Conservation (phyloP, 192 early-diverging fungal species). For the Backusella macrospora region DNA sequence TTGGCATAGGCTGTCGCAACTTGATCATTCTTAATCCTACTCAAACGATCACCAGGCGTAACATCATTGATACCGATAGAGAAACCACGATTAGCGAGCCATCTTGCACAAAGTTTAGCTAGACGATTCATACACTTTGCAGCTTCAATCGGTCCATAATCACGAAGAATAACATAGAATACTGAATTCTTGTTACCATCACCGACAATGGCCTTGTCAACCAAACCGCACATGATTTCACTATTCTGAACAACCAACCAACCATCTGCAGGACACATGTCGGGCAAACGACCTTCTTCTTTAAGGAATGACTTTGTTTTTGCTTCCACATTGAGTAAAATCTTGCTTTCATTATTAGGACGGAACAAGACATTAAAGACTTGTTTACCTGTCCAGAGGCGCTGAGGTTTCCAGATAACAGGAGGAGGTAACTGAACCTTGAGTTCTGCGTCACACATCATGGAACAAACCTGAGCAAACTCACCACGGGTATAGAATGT, state of each 20-base stretch:
- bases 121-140: conserved; percentile 94
- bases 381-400: conserved; percentile 98
- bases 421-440: conserved; percentile 95
- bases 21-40: conserved; percentile 75
- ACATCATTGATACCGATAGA: conserved; percentile 99
- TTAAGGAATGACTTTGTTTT: conserved; percentile 78
- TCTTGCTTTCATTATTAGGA: conserved; percentile 71
- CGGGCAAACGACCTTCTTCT: conserved; percentile 56
- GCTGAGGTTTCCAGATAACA: conserved; percentile 84
- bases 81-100: conserved; percentile 85
- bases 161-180: conserved; percentile 91
- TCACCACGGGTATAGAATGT: conserved; percentile 92
- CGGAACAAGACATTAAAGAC: conserved; percentile 87
- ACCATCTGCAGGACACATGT: conserved; percentile 90
- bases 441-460: conserved; percentile 83
- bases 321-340: conserved; percentile 88
- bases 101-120: conserved; percentile 62
- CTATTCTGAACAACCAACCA: conserved; percentile 91
- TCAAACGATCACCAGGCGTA: conserved; percentile 78
- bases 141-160: conserved; percentile 85
- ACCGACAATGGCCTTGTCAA: conserved; percentile 96
- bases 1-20: conserved; percentile 81
- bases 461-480: conserved; percentile 91
- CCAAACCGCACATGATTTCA: conserved; percentile 90
- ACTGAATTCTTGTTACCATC: conserved; percentile 95